phyloP scores from a whole-genome alignment of 2,329 filamentous ascomycete genomes.

The Didymella arachidicola region DNA sequence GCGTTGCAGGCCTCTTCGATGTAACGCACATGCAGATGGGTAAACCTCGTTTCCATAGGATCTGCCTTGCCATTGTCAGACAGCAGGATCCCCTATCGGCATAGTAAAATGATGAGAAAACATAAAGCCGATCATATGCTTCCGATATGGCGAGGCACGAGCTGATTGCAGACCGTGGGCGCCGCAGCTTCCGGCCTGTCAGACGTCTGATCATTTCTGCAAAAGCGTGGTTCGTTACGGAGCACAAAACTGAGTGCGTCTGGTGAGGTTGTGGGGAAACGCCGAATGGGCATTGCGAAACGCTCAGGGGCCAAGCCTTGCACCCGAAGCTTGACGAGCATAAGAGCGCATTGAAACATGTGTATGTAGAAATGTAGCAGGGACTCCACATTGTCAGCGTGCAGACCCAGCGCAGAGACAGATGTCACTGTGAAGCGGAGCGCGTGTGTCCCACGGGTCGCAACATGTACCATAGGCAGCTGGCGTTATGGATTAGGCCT shows the following conservation, averaged over 20 bases:
- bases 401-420: slow-evolving; percentile 6
- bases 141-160: slow-evolving; percentile 6
- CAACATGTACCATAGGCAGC: not conserved
- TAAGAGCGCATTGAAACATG: slow-evolving; percentile 9
- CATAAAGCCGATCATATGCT: not conserved
- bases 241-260: slow-evolving; percentile 17
- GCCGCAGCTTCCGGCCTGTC: slow-evolving; percentile 7
- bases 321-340: slow-evolving; percentile 9
- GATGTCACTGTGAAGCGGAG: slow-evolving; percentile 6
- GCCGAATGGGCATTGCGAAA: slow-evolving; percentile 17
- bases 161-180: slow-evolving; percentile 9
- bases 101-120: not conserved
- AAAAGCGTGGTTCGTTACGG: slow-evolving; percentile 6
- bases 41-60: slow-evolving; percentile 4
- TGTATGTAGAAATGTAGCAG: not conserved
- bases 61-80: slow-evolving; percentile 10
- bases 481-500: not conserved
- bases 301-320: slow-evolving; percentile 14
- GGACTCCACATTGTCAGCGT: slow-evolving; percentile 7
- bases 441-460: slow-evolving; percentile 3
- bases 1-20: slow-evolving; percentile 3
- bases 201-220: slow-evolving; percentile 7
- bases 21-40: not conserved
- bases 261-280: slow-evolving; percentile 16
- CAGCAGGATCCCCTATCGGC: not conserved